These are phyloP conservation scores for Kuraishia borneana DNA, from an alignment of 805 yeast species.

Conservation along the genomic window DNA sequence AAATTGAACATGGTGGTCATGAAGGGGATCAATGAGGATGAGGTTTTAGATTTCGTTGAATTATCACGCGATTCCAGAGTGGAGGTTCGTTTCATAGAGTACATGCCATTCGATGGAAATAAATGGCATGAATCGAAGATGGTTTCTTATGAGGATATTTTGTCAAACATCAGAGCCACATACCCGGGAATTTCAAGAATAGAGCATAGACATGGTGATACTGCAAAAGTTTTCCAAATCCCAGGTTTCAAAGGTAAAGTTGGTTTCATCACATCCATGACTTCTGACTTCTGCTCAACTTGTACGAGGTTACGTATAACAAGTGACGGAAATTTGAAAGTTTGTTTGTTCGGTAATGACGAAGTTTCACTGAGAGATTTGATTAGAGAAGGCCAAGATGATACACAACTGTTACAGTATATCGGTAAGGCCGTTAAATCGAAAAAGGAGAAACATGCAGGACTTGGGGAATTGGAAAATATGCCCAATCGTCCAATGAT, in stretches of 20 bases:
- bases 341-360: slow-evolving; percentile 40
- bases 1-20: slow-evolving; percentile 40
- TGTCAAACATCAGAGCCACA: slow-evolving; percentile 17
- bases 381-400: slow-evolving; percentile 23
- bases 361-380: slow-evolving; percentile 36
- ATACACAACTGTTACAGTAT: slow-evolving; percentile 23
- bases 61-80: slow-evolving; percentile 25
- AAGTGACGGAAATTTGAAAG: slow-evolving; percentile 43
- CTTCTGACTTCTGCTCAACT: slow-evolving; percentile 37
- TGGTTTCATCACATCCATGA: slow-evolving; percentile 48
- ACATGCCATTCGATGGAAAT: slow-evolving; percentile 50
- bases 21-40: slow-evolving; percentile 40
- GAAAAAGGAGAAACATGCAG: slow-evolving; percentile 42
- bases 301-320: slow-evolving; percentile 43
- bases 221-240: slow-evolving; percentile 34
- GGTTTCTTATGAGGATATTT: slow-evolving; percentile 32
- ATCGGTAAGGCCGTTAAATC: slow-evolving; percentile 33
- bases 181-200: slow-evolving; percentile 17
- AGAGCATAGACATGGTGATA: slow-evolving; percentile 28
- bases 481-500: slow-evolving; percentile 46
- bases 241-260: slow-evolving; percentile 30
- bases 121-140: slow-evolving; percentile 36
- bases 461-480: slow-evolving; percentile 30
- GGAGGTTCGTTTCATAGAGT: slow-evolving; percentile 43
- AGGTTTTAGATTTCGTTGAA: slow-evolving; percentile 33